A percentile compares a stretch with the other conserved stretches of the same genome.
Conservation (phyloP, 2,329 filamentous ascomycete species). For the Pyricularia pennisetigena region DNA sequence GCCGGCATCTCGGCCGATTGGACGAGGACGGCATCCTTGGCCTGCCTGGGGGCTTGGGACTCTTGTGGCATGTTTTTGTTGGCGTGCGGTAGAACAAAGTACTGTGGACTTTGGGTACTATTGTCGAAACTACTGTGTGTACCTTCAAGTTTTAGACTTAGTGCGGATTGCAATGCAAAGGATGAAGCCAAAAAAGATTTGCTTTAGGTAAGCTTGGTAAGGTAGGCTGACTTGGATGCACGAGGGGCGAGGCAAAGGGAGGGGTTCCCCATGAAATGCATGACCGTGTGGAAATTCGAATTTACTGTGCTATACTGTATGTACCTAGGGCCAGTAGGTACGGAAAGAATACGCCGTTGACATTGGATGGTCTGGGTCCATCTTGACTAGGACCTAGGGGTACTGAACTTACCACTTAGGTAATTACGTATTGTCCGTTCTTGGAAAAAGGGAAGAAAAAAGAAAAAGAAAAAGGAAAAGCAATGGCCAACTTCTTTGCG, state of each 20-base stretch:
- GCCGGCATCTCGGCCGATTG: conserved; percentile 73
- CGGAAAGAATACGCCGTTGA: background rate
- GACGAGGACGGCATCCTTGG: conserved; percentile 75
- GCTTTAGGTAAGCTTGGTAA: background rate
- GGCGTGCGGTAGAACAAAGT: background rate
- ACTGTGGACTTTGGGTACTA: background rate
- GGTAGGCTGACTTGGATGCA: background rate
- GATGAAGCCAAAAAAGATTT: background rate
- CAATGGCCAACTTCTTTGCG: background rate
- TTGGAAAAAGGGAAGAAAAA: background rate
- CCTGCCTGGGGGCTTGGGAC: conserved; percentile 45
- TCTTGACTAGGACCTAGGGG: background rate
- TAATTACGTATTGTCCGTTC: background rate
- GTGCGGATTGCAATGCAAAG: background rate
- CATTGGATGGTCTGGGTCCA: background rate
- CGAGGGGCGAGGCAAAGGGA: background rate
- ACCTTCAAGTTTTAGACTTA: background rate
- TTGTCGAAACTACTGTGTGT: background rate
- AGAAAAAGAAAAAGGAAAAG: background rate
- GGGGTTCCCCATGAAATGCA: background rate
- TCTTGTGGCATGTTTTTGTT: conserved; percentile 15
- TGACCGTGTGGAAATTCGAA: background rate
- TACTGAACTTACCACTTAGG: background rate
- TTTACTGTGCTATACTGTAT: background rate
- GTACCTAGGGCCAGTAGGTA: background rate